Conservation (phyloP, 805 yeast species). For the Kodamaea sagamina region DNA sequence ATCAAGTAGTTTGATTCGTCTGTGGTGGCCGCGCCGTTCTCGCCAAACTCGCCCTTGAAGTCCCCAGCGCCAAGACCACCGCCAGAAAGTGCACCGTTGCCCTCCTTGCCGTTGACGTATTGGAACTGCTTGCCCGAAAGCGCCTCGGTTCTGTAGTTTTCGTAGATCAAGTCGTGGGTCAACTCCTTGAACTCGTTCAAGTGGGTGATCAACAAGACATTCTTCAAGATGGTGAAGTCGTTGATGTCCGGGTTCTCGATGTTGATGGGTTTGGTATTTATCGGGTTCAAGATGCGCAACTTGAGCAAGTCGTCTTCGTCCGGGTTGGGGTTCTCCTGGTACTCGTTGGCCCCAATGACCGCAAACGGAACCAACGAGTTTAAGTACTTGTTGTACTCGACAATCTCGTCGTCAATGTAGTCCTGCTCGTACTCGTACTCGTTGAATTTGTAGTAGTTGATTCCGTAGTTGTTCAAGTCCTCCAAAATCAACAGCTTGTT, state of each 20-base stretch:
- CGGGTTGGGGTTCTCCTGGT: slow-evolving; percentile 41
- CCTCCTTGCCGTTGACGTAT: slow-evolving; percentile 29
- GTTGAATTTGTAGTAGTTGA: slow-evolving; percentile 72
- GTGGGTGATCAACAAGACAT: slow-evolving; percentile 78
- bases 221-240: slow-evolving; percentile 79
- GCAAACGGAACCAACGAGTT: slow-evolving; percentile 69
- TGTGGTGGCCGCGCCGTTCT: slow-evolving; percentile 5
- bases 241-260: slow-evolving; percentile 72
- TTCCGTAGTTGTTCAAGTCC: slow-evolving; percentile 68
- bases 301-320: slow-evolving; percentile 45
- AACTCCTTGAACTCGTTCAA: slow-evolving; percentile 84
- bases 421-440: slow-evolving; percentile 58
- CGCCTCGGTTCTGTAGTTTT: slow-evolving; percentile 86
- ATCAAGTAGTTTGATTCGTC: slow-evolving; percentile 39
- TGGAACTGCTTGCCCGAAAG: slow-evolving; percentile 62
- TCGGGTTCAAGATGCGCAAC: slow-evolving; percentile 51
- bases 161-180: slow-evolving; percentile 85
- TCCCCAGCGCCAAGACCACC: slow-evolving; percentile 2
- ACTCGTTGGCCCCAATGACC: slow-evolving; percentile 67
- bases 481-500: slow-evolving; percentile 76
- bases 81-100: slow-evolving; percentile 11
- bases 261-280: slow-evolving; percentile 56
- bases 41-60: slow-evolving; percentile 13
- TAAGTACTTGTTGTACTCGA: slow-evolving; percentile 64
- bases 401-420: slow-evolving; percentile 60